These are phyloP conservation scores for Aphanomyces astaci DNA, from an alignment of 352 stramenopile genomes.

Conservation along the genomic window DNA sequence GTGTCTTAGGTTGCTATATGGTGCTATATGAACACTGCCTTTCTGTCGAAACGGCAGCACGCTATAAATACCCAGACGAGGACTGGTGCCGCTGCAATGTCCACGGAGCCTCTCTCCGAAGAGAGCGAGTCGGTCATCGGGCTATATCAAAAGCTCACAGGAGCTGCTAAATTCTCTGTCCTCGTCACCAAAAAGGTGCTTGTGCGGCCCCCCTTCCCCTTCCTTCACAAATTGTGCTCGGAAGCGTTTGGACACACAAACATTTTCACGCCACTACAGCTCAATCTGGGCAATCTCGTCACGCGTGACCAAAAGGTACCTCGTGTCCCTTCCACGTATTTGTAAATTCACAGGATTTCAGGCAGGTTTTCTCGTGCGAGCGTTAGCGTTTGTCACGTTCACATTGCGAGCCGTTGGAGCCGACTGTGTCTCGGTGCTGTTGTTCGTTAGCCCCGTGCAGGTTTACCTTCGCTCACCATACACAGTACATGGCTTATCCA, in stretches of 20 bases:
- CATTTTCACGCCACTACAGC: conserved; percentile 60
- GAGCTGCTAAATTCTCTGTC: background rate
- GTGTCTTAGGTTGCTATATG: no score
- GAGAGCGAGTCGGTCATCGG: background rate
- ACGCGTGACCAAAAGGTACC: conserved; percentile 69
- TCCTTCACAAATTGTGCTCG: conserved; percentile 71
- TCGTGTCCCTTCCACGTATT: background rate
- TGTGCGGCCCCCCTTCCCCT: conserved; percentile 64
- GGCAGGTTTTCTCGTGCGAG: conserved; percentile 68
- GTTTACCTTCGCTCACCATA: conserved; percentile 25
- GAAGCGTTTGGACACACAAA: conserved; percentile 50
- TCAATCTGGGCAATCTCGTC: conserved; percentile 46
- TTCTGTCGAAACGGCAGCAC: background rate
- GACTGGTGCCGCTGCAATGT: background rate
- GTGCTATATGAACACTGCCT: no score
- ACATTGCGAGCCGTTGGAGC: conserved; percentile 36
- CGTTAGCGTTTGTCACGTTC: conserved; percentile 65
- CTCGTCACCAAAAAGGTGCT: conserved; percentile 59
- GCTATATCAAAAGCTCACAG: background rate
- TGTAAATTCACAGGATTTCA: conserved; percentile 22
- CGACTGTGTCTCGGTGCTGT: conserved; percentile 51
- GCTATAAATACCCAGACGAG: background rate
- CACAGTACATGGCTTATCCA: background rate
- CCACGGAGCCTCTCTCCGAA: background rate
- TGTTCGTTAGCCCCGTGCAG: conserved; percentile 79